Evolutionary conservation across 352 stramenopile species (phyloP).

Genomic region (Phytopythium boreale): DNA sequence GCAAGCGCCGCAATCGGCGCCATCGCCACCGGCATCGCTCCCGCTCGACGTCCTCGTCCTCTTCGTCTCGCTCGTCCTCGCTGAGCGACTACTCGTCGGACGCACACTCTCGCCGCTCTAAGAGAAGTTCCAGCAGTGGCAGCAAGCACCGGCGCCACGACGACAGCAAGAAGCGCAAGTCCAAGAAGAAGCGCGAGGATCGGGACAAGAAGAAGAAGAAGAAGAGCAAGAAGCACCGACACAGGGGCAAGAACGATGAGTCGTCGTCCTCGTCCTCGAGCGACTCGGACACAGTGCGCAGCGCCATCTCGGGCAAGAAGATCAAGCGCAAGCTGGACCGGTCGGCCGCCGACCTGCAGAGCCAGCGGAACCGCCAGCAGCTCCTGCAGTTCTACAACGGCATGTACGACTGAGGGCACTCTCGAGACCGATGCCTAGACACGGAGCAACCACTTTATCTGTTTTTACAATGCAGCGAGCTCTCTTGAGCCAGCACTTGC

Average conservation of each 20-base stretch:
- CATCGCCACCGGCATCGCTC: background rate
- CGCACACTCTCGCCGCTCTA: background rate
- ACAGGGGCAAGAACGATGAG: conserved; percentile 11
- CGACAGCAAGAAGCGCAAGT: conserved; percentile 39
- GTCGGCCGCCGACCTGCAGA: conserved; percentile 53
- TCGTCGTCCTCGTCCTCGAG: conserved; percentile 39
- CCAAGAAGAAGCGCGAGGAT: conserved; percentile 34
- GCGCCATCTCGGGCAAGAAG: conserved; percentile 84
- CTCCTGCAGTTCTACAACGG: conserved; percentile 87
- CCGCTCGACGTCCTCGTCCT: conserved; percentile 13
- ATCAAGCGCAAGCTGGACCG: conserved; percentile 78
- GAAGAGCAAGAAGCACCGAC: conserved; percentile 29
- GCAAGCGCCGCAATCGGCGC: background rate
- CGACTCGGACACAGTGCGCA: conserved; percentile 68
- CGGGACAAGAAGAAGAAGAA: conserved; percentile 27
- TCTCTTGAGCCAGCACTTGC: background rate
- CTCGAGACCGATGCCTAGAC: no score
- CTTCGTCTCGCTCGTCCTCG: conserved; percentile 5
- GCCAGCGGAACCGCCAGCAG: conserved; percentile 73
- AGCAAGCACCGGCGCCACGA: conserved; percentile 23
- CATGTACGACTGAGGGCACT: conserved; percentile 63
- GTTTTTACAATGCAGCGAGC: background rate
- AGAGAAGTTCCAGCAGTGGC: conserved; percentile 18
- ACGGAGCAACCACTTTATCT: background rate
- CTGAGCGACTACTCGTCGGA: conserved; percentile 8